Base-by-base conservation (phyloP, 331 rosid species). In the Quercus tomentella region DNA sequence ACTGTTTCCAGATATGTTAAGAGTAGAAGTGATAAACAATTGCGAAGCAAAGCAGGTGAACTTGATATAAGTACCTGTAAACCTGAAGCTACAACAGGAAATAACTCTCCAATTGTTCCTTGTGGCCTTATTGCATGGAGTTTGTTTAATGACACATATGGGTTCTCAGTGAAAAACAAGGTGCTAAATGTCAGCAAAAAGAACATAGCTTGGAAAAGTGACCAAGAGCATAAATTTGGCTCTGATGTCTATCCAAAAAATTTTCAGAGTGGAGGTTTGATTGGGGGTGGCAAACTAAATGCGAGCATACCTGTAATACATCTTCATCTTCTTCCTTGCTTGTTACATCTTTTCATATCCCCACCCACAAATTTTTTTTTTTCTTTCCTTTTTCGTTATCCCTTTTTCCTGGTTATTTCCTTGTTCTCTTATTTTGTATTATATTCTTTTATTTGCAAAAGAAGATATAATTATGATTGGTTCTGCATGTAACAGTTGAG, bases 101-200 rank as follows among this genome's bases (percentile, higher is more conserved):
- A 18, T 37, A 63, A 74, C 9, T 62, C 81, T 69, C 79, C 92
- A 37, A 92, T 92, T 81, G 97, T 94, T 79, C 98, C 98, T 5
- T 94, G 98, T 52, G 98, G 97, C 74, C 97, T 94, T 70, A 82
- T 89, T 72, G 97, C 98, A 25, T 94, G 98, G 98, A 92, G 97
- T 87, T 30, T 94, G 73, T 92, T 94, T 83, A 94, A 94, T 78
- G 97, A 94, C 85, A 94, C 97, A 4, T 92, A 87, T 82, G 83
- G 69, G 26, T 89, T 94, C 76, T 84, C 91, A 66, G 66, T 87
- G 79, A 87, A 81, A 65, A 83, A 89, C 72, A 81, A 76, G 76
- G 60, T 21, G 54, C 74, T 92, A 56, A 68, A 67, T 2, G 82
- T 92, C 74, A 85, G 76, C 92, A 92, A 91, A 89, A 87, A 84